Percentiles rank a stretch among this genome's conserved stretches.
These are phyloP conservation scores for Claviceps fusiformis DNA, from an alignment of 2,329 filamentous ascomycete genomes.

Conservation along the genomic window DNA sequence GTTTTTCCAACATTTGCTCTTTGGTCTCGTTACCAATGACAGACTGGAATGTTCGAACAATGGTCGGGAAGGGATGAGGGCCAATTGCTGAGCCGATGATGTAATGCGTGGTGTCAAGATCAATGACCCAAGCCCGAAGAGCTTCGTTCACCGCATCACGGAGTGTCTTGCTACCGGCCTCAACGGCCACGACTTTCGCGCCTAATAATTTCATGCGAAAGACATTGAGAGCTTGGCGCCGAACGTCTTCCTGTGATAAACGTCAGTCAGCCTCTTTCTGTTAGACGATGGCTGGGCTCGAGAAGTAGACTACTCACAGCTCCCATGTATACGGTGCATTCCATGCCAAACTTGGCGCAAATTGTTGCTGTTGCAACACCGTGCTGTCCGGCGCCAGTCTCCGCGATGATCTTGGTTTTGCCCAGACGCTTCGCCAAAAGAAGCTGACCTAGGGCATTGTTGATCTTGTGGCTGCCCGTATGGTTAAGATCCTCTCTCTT, in stretches of 20 bases:
- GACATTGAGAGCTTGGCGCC: constrained; percentile 90
- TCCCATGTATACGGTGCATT: constrained; percentile 97
- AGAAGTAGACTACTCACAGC: constrained; percentile 33
- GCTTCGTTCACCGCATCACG: constrained; percentile 92
- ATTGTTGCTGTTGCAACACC: constrained; percentile 96
- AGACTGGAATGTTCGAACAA: constrained; percentile 93
- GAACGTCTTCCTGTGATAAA: constrained; percentile 62
- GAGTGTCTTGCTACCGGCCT: constrained; percentile 73
- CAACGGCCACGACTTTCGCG: constrained; percentile 82
- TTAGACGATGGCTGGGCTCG: neutral
- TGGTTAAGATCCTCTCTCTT: constrained; percentile 98
- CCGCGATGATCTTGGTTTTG: constrained; percentile 94
- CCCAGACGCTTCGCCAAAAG: constrained; percentile 74
- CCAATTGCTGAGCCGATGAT: constrained; percentile 97
- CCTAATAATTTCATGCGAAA: constrained; percentile 97
- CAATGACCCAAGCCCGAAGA: constrained; percentile 82
- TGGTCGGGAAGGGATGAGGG: constrained; percentile 93
- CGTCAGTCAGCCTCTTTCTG: constrained; percentile 10
- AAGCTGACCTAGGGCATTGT: constrained; percentile 91
- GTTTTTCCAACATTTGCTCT: constrained; percentile 71
- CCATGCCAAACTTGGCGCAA: constrained; percentile 96
- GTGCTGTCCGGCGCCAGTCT: constrained; percentile 95
- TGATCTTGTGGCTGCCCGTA: constrained; percentile 98
- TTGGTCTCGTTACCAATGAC: constrained; percentile 94
- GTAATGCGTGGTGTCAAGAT: constrained; percentile 91